These are phyloP conservation scores for Huntiella bhutanensis DNA, from an alignment of 2,329 filamentous ascomycete genomes.

Conservation along the genomic window DNA sequence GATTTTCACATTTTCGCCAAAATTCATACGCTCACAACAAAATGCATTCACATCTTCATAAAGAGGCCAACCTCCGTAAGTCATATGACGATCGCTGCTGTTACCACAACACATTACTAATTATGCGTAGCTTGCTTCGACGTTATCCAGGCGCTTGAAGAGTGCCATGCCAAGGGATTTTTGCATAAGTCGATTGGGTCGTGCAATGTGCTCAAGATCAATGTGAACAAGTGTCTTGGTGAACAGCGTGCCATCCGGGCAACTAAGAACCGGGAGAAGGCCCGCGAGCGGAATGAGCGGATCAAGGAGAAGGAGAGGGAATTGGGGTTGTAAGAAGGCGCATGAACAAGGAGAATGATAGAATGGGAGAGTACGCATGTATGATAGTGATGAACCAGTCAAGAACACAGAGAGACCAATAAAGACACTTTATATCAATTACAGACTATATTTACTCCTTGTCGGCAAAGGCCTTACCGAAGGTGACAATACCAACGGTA, in stretches of 20 bases:
- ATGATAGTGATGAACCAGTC: too few species aligned
- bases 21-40: constrained; percentile 15
- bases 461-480: constrained; percentile 48
- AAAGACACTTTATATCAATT: neutral
- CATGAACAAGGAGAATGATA: neutral
- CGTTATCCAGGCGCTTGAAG: constrained; percentile 80
- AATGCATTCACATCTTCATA: constrained; percentile 97
- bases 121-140: constrained; percentile 69
- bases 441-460: constrained; percentile 17
- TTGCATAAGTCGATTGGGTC: constrained; percentile 77
- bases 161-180: constrained; percentile 87
- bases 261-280: constrained; percentile 51
- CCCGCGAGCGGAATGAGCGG: constrained; percentile 46
- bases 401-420: too few species aligned
- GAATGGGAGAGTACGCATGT: neutral
- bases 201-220: constrained; percentile 71
- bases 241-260: constrained; percentile 64
- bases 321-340: constrained; percentile 18
- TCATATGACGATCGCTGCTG: neutral
- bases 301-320: constrained; percentile 54
- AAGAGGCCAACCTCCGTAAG: constrained; percentile 38
- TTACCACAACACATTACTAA: neutral
- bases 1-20: neutral
- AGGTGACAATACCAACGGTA: constrained; percentile 58
- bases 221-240: constrained; percentile 71